Base-by-base conservation (phyloP, 2,329 filamentous ascomycete genomes). In the Davidsoniella virescens region DNA sequence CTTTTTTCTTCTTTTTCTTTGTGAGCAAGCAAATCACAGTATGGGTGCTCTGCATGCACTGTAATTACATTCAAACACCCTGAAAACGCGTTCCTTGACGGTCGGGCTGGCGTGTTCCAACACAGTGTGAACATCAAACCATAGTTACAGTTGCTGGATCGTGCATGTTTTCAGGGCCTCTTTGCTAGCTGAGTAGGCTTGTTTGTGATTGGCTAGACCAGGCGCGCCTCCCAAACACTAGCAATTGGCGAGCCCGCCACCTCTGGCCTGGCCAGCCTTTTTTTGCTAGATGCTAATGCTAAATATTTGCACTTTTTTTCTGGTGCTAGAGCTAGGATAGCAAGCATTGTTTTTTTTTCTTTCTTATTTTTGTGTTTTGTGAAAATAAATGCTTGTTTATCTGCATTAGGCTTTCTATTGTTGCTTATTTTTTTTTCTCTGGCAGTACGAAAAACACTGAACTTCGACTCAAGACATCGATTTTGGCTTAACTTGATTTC, bases 221-320 rank as follows among this genome's bases (percentile, higher is more conserved):
- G 49, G 50, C 50, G 50, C 44, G 50, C 39, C 50, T 52, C 46
- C 45, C 12, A 52, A 48, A 47, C 50, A 52, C 40, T 23, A 29
- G 23, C 44, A 43, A 43, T 37, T 33, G 38, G 36, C 20, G 44
- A 41, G 37, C 37, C 39, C 37, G 39, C 46, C 23, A 36, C 39
- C 40, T 49, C 4, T 33, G 26, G 26, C 39, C 40, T 40, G 25
- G 40, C 36, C 23, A 39, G 39, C 44, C 16, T 52, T 48, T 45
- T 51, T 42, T 44, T 17, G 18, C 3, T 4, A 12, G 12, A 29
- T 48, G n/a, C 36, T 41, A 40, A 40, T 41, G 36, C 25, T 46
- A 37, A 23, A n/a, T 20, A 39, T 52, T 52, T 49, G 40, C 39
- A 40, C 26, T 49, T 45, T 29, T 45, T 29, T 23, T 29, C 23